phyloP scores from a whole-genome alignment of 2,329 filamentous ascomycete genomes.

The Ceratocystis eucalypticola region DNA sequence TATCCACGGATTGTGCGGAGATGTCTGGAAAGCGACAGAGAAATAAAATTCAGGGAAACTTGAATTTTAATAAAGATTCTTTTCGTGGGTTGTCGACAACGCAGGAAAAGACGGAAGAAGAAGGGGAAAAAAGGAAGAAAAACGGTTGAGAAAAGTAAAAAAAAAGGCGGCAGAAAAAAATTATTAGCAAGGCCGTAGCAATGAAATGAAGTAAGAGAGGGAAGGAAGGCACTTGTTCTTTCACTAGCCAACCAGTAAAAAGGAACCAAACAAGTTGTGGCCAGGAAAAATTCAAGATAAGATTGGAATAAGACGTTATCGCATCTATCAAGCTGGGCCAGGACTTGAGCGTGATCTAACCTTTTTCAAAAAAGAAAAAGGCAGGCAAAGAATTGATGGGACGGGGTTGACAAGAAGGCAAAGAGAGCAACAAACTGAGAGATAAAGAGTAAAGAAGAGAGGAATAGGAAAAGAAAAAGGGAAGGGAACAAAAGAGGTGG shows the following conservation, averaged over 20 bases:
- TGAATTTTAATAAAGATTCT: neutral
- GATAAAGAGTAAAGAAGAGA: slow-evolving; percentile 7
- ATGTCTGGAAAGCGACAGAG: neutral
- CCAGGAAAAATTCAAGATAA: slow-evolving; percentile 7
- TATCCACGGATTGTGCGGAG: neutral
- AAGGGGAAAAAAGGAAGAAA: neutral
- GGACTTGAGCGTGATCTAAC: neutral
- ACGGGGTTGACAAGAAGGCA: neutral
- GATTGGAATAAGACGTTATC: slow-evolving; percentile 6
- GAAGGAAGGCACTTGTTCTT: neutral
- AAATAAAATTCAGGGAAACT: neutral
- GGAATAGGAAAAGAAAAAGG: slow-evolving; percentile 4
- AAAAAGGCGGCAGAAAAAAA: slow-evolving; percentile 11
- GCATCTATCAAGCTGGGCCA: neutral
- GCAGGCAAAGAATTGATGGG: neutral
- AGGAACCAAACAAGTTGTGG: neutral
- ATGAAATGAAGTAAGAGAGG: neutral
- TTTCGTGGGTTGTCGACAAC: neutral
- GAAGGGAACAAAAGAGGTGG: neutral
- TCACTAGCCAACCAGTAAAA: slow-evolving; percentile 10
- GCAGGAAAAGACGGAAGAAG: neutral
- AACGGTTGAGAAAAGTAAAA: too few relatives aligned
- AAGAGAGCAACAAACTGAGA: neutral
- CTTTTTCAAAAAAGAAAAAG: slow-evolving; percentile 5
- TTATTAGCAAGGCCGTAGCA: slow-evolving; percentile 9